Evolutionary conservation across 2,329 filamentous ascomycete genomes (phyloP).

Genomic region (Penicillium rolfsii): DNA sequence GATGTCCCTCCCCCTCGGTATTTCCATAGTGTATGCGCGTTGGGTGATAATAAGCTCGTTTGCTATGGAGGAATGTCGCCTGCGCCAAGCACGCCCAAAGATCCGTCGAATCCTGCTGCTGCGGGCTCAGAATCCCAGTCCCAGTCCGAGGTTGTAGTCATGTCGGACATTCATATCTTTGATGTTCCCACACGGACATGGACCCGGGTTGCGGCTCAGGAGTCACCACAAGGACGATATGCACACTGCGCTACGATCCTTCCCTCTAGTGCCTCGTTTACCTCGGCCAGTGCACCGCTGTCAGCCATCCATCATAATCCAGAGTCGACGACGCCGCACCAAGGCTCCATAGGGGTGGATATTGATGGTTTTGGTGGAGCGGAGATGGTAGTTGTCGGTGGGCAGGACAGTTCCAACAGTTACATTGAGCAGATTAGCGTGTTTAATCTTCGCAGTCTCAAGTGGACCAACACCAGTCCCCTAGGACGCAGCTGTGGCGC

Average conservation of each 20-base stretch:
- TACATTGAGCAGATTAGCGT: conserved; percentile 99
- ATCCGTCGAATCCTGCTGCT: conserved; percentile 46
- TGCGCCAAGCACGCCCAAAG: conserved; percentile 54
- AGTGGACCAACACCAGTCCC: conserved; percentile 88
- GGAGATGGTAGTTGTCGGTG: conserved; percentile 96
- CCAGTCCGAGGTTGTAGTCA: conserved; percentile 87
- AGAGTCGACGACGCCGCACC: conserved; percentile 77
- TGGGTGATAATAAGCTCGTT: conserved; percentile 94
- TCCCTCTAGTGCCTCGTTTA: conserved; percentile 83
- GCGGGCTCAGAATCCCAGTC: conserved; percentile 64
- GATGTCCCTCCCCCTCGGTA: conserved; percentile 90
- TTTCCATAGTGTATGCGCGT: conserved; percentile 92
- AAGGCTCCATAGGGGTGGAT: conserved; percentile 82
- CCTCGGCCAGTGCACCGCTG: conserved; percentile 78
- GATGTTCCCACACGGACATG: conserved; percentile 81
- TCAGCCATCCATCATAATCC: conserved; percentile 91
- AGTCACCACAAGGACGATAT: conserved; percentile 90
- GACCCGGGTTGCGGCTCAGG: conserved; percentile 79
- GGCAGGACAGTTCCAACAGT: conserved; percentile 95
- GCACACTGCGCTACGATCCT: conserved; percentile 94
- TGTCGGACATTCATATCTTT: conserved; percentile 97
- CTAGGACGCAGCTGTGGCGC: conserved; percentile 93
- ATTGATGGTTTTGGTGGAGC: conserved; percentile 90
- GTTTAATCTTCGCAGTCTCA: conserved; percentile 91
- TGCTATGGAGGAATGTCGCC: conserved; percentile 99